These are phyloP conservation scores for Xylariaceae sp. DNA, from an alignment of 2,329 filamentous ascomycete species.

Conservation along the genomic window DNA sequence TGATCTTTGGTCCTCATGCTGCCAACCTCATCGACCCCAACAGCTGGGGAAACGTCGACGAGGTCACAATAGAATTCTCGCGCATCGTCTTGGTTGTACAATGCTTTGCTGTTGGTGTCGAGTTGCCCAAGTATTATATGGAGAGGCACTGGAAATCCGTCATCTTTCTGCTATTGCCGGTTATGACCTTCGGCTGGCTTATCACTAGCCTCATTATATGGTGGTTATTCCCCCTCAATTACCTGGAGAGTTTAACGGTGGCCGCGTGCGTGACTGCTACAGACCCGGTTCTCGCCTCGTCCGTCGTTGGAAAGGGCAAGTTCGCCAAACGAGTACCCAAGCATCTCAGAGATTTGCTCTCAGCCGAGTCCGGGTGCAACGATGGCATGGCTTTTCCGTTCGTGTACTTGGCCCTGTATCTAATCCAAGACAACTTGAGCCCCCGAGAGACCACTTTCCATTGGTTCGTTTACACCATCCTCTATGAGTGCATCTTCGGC, in stretches of 20 bases:
- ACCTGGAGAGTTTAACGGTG: slow-evolving; percentile 82
- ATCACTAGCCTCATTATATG: slow-evolving; percentile 90
- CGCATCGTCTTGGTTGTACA: slow-evolving; percentile 86
- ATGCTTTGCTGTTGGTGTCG: slow-evolving; percentile 87
- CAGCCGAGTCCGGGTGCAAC: slow-evolving; percentile 96
- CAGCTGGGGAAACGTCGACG: slow-evolving; percentile 76
- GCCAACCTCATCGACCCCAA: slow-evolving; percentile 72
- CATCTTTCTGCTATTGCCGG: slow-evolving; percentile 76
- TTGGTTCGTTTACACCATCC: slow-evolving; percentile 82
- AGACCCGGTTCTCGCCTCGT: slow-evolving; percentile 93
- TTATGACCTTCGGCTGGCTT: slow-evolving; percentile 97
- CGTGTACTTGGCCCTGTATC: slow-evolving; percentile 84
- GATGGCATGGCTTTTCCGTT: slow-evolving; percentile 99
- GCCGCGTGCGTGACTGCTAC: slow-evolving; percentile 96
- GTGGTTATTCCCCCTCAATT: slow-evolving; percentile 79
- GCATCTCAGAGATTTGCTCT: slow-evolving; percentile 90
- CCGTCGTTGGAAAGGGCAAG: slow-evolving; percentile 97
- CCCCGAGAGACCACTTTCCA: slow-evolving; percentile 67
- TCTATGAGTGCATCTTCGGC: slow-evolving; percentile 95
- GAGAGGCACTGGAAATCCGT: slow-evolving; percentile 96
- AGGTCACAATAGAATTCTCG: slow-evolving; percentile 83
- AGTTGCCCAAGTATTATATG: slow-evolving; percentile 93
- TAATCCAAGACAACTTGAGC: slow-evolving; percentile 72
- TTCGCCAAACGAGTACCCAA: slow-evolving; percentile 97
- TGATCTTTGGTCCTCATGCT: slow-evolving; percentile 83